Evolutionary conservation across 2,329 filamentous ascomycete genomes (phyloP).

Genomic region (Coniochaeta pulveracea): DNA sequence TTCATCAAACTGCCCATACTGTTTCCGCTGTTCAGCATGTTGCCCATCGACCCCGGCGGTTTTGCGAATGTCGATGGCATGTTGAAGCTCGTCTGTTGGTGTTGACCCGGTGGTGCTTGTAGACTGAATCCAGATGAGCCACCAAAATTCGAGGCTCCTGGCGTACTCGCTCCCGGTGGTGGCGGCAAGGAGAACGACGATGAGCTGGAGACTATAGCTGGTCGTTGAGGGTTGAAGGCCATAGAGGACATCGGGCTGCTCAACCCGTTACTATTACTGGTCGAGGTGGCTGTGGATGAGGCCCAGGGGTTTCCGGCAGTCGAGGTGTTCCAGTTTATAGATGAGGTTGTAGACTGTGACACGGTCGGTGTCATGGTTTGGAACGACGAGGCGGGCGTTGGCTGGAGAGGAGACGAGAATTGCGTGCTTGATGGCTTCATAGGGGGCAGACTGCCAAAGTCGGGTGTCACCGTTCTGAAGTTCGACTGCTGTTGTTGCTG

Average conservation of each 20-base stretch:
- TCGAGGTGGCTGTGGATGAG: constrained; percentile 21
- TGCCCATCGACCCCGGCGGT: too few species aligned
- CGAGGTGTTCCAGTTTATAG: constrained; percentile 38
- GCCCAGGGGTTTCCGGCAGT: constrained; percentile 37
- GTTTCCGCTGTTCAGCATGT: constrained; percentile 5
- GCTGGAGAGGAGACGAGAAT: constrained; percentile 49
- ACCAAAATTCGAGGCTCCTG: constrained; percentile 3
- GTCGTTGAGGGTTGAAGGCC: constrained; percentile 34
- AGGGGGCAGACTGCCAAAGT: constrained; percentile 41
- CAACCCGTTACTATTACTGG: constrained; percentile 24
- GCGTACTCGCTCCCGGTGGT: constrained; percentile 27
- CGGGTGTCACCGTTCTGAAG: constrained; percentile 48
- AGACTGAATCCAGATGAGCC: constrained; percentile 32
- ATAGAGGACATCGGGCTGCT: constrained; percentile 34
- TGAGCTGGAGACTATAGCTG: constrained; percentile 27
- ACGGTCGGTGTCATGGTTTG: constrained; percentile 11
- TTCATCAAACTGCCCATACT: constrained; percentile 5
- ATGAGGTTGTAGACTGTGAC: constrained; percentile 17
- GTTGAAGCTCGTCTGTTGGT: constrained; percentile 2
- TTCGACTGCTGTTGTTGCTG: constrained; percentile 25
- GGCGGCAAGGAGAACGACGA: constrained; percentile 53
- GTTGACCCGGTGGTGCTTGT: constrained; percentile 27
- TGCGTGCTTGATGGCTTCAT: constrained; percentile 50
- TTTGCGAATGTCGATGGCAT: constrained; percentile 15
- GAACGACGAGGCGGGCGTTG: constrained; percentile 16